phyloP scores from a whole-genome alignment of 495 filamentous ascomycete genomes.

The Penicillium soppii region DNA sequence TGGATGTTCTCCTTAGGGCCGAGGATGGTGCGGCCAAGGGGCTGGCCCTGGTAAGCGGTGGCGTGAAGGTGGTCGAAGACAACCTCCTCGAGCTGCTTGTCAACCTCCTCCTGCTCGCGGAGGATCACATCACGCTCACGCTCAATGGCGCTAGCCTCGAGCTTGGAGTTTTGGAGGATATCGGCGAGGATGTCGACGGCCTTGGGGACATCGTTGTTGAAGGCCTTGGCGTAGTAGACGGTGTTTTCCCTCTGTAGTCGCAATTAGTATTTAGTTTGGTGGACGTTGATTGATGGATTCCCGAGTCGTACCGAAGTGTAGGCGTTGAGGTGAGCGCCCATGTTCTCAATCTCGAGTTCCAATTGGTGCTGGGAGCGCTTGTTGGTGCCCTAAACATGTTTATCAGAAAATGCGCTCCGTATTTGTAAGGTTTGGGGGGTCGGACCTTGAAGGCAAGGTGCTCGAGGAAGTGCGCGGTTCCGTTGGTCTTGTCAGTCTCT shows the following conservation, averaged over 20 bases:
- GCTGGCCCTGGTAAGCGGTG: constrained; percentile 93
- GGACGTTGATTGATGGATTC: constrained; percentile 15
- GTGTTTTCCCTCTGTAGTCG: constrained; percentile 86
- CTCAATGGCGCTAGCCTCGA: constrained; percentile 89
- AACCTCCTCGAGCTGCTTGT: constrained; percentile 99
- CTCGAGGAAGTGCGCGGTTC: constrained; percentile 98
- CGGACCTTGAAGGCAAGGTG: constrained; percentile 97
- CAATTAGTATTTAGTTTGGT: constrained; percentile 31
- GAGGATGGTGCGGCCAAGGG: constrained; percentile 95
- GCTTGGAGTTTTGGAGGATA: constrained; percentile 98
- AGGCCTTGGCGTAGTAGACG: constrained; percentile 98
- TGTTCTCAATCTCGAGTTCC: constrained; percentile 99
- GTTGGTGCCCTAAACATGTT: constrained; percentile 70
- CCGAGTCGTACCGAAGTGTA: constrained; percentile 88
- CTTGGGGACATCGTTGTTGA: constrained; percentile 94
- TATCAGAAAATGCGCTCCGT: constrained; percentile 19
- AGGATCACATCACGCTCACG: constrained; percentile 97
- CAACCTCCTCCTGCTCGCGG: constrained; percentile 98
- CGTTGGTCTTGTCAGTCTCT: constrained; percentile 98
- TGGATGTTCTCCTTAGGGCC: constrained; percentile 98
- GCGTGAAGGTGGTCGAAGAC: constrained; percentile 99
- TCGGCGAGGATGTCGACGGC: constrained; percentile 97
- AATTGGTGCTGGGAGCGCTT: constrained; percentile 92
- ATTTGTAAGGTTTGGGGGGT: constrained; percentile 1
- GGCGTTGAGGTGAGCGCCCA: constrained; percentile 98